Evolutionary conservation across 148 eudicot genomes (phyloP).

Genomic region (Rhododendron henanense): DNA sequence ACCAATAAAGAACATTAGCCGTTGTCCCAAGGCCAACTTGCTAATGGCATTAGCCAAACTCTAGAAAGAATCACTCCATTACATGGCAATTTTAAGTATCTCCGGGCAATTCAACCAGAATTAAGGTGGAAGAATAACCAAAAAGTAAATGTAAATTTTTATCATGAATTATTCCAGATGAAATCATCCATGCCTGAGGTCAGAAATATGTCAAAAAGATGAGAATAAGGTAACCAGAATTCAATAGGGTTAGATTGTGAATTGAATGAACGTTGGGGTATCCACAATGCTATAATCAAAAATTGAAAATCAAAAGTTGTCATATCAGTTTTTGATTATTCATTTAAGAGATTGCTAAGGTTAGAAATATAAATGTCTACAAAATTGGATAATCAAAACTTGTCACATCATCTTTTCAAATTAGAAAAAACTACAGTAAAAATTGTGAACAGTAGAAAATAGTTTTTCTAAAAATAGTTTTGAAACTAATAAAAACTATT

Average conservation of each 20-base stretch:
- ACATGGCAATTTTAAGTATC: background rate
- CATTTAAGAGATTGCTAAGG: no score
- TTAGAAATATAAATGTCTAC: no score
- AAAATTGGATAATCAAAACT: no score
- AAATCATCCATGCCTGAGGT: background rate
- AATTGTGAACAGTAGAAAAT: no score
- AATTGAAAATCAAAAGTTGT: no score
- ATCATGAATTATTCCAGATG: background rate
- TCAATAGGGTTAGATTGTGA: background rate
- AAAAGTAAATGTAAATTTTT: background rate
- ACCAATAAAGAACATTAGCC: background rate
- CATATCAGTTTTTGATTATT: no score
- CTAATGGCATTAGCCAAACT: background rate
- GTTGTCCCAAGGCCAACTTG: background rate
- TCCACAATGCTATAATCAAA: no score
- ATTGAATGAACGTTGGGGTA: background rate
- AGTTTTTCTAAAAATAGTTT: no score
- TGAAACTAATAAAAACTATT: no score
- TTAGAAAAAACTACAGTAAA: no score
- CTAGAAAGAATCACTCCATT: background rate
- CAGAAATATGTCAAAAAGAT: background rate
- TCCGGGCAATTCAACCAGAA: background rate
- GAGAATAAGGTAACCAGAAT: background rate
- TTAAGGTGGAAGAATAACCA: background rate
- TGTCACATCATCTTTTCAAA: no score